Conservation (phyloP, 352 stramenopile genomes). For the Globisporangium perplexum region DNA sequence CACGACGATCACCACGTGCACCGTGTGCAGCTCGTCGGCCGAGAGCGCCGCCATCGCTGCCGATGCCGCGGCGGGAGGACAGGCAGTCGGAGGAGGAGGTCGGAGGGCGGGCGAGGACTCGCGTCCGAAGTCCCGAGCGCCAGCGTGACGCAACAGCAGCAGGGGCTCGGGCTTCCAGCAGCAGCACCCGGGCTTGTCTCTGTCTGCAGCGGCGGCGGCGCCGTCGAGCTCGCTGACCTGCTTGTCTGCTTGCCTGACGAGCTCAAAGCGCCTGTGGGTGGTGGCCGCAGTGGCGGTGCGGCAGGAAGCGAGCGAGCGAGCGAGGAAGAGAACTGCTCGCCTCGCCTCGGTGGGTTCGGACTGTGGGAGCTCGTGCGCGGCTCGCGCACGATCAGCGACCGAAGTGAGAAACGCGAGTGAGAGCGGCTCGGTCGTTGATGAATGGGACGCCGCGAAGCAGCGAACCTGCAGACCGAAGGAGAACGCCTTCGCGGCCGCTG, state of each 20-base stretch:
- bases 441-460: neutral
- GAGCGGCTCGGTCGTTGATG: neutral
- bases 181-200: too few species aligned
- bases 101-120: too few species aligned
- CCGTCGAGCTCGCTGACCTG: too few species aligned
- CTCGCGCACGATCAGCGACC: neutral
- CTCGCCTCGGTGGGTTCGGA: neutral
- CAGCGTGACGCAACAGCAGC: neutral
- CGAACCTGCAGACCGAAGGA: too few species aligned
- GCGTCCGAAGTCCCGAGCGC: neutral
- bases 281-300: too few species aligned
- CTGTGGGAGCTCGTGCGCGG: neutral
- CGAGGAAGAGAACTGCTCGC: neutral
- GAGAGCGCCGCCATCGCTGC: conserved; percentile 19
- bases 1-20: conserved; percentile 30
- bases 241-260: too few species aligned
- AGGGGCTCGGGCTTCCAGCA: neutral
- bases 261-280: too few species aligned
- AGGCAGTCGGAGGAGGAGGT: too few species aligned
- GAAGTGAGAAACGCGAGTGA: neutral
- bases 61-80: too few species aligned
- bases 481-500: too few species aligned
- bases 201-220: too few species aligned
- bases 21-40: conserved; percentile 14
- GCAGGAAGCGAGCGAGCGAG: neutral